These are phyloP conservation scores for Triangularia verruculosa DNA, from an alignment of 2,329 filamentous ascomycete genomes.

Conservation along the genomic window DNA sequence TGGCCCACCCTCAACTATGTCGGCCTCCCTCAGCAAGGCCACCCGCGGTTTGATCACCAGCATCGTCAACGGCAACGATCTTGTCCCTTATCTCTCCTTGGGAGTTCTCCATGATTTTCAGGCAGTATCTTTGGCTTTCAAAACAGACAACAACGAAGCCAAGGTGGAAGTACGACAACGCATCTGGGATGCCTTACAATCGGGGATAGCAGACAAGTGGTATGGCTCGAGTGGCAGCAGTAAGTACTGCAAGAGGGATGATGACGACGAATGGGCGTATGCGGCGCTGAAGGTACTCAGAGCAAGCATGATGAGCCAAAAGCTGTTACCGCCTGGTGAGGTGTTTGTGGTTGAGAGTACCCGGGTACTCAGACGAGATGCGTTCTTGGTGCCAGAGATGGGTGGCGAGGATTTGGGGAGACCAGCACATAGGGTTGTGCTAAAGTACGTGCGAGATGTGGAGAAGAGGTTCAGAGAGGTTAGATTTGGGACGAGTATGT, in stretches of 20 bases:
- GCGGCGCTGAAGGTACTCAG: slow-evolving; percentile 64
- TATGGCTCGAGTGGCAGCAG: slow-evolving; percentile 37
- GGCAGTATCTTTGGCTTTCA: slow-evolving; percentile 68
- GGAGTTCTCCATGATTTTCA: slow-evolving; percentile 74
- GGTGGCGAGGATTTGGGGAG: slow-evolving; percentile 31
- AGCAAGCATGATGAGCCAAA: slow-evolving; percentile 64
- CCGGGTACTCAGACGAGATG: slow-evolving; percentile 63
- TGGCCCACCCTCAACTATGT: slow-evolving; percentile 71
- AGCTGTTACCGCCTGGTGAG: slow-evolving; percentile 72
- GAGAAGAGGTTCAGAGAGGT: slow-evolving; percentile 68
- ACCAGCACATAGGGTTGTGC: slow-evolving; percentile 65
- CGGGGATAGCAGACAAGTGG: slow-evolving; percentile 61
- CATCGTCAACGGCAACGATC: slow-evolving; percentile 68
- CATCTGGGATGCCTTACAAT: slow-evolving; percentile 63
- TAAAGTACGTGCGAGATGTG: slow-evolving; percentile 70
- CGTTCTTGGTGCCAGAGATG: slow-evolving; percentile 45
- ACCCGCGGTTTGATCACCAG: slow-evolving; percentile 74
- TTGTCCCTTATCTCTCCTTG: slow-evolving; percentile 71
- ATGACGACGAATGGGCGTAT: slow-evolving; percentile 67
- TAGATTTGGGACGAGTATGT: slow-evolving; percentile 68
- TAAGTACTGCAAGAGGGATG: slow-evolving; percentile 18
- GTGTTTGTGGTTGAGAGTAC: slow-evolving; percentile 71
- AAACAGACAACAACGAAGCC: slow-evolving; percentile 65
- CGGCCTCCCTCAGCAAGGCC: slow-evolving; percentile 63
- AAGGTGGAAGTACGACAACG: slow-evolving; percentile 64